phyloP scores from a whole-genome alignment of 805 yeast genomes.

The Pichia gijzeniarum region DNA sequence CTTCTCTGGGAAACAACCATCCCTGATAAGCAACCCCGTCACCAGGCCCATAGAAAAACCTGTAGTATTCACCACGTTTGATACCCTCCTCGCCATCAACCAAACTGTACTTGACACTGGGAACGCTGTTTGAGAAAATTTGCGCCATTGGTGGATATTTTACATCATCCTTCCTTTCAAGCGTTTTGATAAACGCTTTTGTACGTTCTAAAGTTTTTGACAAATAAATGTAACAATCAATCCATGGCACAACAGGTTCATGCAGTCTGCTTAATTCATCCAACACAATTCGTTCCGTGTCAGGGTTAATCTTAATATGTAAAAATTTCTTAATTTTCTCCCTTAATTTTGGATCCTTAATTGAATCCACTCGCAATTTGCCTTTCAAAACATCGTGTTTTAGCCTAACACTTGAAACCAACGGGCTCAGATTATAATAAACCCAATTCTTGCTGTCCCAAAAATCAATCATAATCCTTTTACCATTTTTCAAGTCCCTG shows the following conservation, averaged over 20 bases:
- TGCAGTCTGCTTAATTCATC: conserved; percentile 12
- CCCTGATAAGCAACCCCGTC: conserved; percentile 87
- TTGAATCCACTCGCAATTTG: not conserved
- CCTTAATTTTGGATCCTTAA: conserved; percentile 4
- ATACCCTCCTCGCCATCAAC: conserved; percentile 60
- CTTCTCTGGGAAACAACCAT: conserved; percentile 69
- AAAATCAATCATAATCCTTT: conserved; percentile 49
- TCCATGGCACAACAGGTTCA: conserved; percentile 9
- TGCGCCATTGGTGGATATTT: conserved; percentile 79
- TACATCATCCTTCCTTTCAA: conserved; percentile 43
- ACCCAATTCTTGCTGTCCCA: conserved; percentile 81
- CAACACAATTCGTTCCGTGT: conserved; percentile 5
- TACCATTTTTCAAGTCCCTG: conserved; percentile 51
- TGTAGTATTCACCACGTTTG: conserved; percentile 62
- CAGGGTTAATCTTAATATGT: conserved; percentile 6
- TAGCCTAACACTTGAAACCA: conserved; percentile 41
- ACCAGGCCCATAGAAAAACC: conserved; percentile 82
- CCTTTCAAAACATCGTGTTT: conserved; percentile 8
- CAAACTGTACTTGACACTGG: conserved; percentile 76
- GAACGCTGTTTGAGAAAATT: conserved; percentile 75
- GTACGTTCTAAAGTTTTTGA: conserved; percentile 54
- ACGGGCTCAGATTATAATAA: conserved; percentile 65
- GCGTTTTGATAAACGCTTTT: conserved; percentile 47
- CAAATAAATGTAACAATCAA: conserved; percentile 45
- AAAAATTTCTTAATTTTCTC: conserved; percentile 2